Conservation (phyloP, 2,329 filamentous ascomycete genomes). For the Polychaeton citri region DNA sequence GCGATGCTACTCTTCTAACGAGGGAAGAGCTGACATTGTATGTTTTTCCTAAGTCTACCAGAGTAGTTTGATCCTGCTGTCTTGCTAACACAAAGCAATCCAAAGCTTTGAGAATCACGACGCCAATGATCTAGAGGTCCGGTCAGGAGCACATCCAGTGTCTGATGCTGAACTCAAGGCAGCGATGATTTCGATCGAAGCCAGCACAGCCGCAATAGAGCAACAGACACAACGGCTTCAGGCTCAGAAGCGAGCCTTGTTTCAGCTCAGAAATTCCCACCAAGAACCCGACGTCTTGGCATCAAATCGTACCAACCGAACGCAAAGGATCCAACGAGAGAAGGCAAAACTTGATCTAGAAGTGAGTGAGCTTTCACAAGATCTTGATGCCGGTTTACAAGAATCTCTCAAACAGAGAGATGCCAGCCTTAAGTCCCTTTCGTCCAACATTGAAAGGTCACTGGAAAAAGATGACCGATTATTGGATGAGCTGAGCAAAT, state of each 20-base stretch:
- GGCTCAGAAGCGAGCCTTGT: conserved; percentile 48
- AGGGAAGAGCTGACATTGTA: conserved; percentile 37
- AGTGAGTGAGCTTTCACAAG: conserved; percentile 17
- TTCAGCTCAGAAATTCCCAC: conserved; percentile 25
- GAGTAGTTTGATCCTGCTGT: background rate
- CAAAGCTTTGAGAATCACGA: conserved; percentile 20
- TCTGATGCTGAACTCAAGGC: conserved; percentile 46
- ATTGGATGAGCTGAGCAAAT: conserved; percentile 50
- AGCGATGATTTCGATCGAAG: conserved; percentile 51
- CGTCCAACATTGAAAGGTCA: conserved; percentile 37
- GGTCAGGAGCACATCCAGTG: conserved; percentile 16
- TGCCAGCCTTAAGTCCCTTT: conserved; percentile 31
- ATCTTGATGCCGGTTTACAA: conserved; percentile 20
- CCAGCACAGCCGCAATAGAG: conserved; percentile 50
- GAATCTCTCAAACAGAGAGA: conserved; percentile 36
- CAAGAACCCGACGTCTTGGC: background rate
- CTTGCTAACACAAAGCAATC: background rate
- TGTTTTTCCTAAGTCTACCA: conserved; percentile 17
- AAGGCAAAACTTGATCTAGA: conserved; percentile 29
- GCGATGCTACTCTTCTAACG: conserved; percentile 32
- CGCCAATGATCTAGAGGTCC: background rate
- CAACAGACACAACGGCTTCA: conserved; percentile 50
- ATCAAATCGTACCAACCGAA: conserved; percentile 1
- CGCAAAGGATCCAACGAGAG: conserved; percentile 21
- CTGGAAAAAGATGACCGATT: conserved; percentile 47